A percentile compares a stretch with the other conserved stretches of the same genome.
Conservation (phyloP, 2,329 filamentous ascomycete species). For the Alternaria dauci region DNA sequence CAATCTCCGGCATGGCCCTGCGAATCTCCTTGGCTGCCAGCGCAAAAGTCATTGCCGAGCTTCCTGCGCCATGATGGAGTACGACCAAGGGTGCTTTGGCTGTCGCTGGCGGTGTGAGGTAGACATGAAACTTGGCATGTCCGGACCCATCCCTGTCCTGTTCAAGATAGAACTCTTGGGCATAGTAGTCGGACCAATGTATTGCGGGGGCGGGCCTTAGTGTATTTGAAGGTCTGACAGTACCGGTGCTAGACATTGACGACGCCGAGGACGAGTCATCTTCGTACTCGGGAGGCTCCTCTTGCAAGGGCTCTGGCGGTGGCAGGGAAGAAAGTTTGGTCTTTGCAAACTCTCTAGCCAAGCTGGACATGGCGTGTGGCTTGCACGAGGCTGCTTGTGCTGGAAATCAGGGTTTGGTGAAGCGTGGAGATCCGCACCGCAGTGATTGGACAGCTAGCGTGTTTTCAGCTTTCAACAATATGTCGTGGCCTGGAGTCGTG, state of each 20-base stretch:
- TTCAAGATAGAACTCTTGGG: slow-evolving; percentile 81
- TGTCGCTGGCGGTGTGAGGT: slow-evolving; percentile 77
- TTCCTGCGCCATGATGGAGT: slow-evolving; percentile 93
- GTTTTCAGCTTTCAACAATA: slow-evolving; percentile 10
- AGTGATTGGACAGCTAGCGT: slow-evolving; percentile 17
- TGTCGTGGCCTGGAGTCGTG: slow-evolving; percentile 15
- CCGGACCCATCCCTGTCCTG: slow-evolving; percentile 44
- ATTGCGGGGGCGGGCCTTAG: slow-evolving; percentile 69
- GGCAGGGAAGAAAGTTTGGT: slow-evolving; percentile 72
- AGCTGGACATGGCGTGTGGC: slow-evolving; percentile 72
- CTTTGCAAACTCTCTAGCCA: slow-evolving; percentile 81
- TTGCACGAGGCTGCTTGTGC: slow-evolving; percentile 9
- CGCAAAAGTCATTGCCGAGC: slow-evolving; percentile 91
- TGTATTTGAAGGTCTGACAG: slow-evolving; percentile 81
- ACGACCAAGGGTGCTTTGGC: slow-evolving; percentile 83
- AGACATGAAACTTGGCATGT: slow-evolving; percentile 78
- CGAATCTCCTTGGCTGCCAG: slow-evolving; percentile 79
- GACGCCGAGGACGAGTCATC: slow-evolving; percentile 67
- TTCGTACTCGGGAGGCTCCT: slow-evolving; percentile 61
- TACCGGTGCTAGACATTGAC: slow-evolving; percentile 91
- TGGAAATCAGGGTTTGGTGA: slow-evolving; percentile 10
- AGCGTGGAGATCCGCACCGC: slow-evolving; percentile 9
- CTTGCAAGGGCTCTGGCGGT: slow-evolving; percentile 58
- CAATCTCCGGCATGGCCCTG: slow-evolving; percentile 78
- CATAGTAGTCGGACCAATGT: slow-evolving; percentile 90